phyloP scores from a whole-genome alignment of 257 asterid genomes.

The Salvia hispanica region DNA sequence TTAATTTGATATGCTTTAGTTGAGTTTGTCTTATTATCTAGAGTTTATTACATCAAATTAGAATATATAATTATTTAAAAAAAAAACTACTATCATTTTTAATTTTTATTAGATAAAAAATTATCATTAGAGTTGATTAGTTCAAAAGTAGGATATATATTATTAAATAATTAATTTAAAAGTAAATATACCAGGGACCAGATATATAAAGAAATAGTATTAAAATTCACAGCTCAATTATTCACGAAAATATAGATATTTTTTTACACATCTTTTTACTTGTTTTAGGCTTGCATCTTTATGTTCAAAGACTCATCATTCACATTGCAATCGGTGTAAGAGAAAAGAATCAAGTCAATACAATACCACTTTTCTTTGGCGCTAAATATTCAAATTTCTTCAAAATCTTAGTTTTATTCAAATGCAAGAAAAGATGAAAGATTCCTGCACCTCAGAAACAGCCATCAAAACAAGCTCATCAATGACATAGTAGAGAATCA shows the following conservation, averaged over 20 bases:
- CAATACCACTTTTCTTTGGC: conserved; percentile 35
- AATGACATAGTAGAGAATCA: conserved; percentile 42
- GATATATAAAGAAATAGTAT: not conserved
- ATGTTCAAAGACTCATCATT: conserved; percentile 42
- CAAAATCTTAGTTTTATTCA: conserved; percentile 30
- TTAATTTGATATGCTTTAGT: too few species aligned
- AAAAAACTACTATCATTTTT: too few species aligned
- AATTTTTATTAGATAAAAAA: too few species aligned
- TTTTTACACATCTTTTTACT: conserved; percentile 28
- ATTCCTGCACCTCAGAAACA: conserved; percentile 25
- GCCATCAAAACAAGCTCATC: conserved; percentile 10
- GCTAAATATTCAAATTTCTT: conserved; percentile 35
- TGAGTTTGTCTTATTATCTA: too few species aligned
- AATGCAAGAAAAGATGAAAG: conserved; percentile 31
- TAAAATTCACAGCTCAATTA: conserved; percentile 31
- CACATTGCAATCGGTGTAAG: conserved; percentile 30
- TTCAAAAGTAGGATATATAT: too few species aligned
- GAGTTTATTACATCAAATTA: too few species aligned
- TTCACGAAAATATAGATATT: conserved; percentile 30
- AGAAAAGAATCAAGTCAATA: conserved; percentile 37
- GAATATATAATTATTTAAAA: too few species aligned
- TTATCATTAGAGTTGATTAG: too few species aligned
- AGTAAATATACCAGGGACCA: not conserved
- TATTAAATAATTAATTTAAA: too few species aligned
- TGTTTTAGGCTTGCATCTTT: conserved; percentile 28